phyloP scores from a whole-genome alignment of 2,329 filamentous ascomycete genomes.

The Epichloe aotearoae region DNA sequence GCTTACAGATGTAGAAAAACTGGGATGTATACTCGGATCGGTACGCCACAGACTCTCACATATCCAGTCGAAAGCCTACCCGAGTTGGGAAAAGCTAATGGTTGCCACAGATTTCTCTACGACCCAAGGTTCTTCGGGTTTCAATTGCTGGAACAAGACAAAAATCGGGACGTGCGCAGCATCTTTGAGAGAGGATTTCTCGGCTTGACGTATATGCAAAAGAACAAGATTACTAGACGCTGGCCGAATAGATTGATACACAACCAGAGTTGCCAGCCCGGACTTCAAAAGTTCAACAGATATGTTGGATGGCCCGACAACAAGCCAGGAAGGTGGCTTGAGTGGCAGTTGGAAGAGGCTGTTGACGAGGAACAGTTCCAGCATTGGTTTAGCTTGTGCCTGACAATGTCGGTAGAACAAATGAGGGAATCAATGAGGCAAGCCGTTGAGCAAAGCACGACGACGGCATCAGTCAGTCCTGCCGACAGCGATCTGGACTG shows the following conservation, averaged over 20 bases:
- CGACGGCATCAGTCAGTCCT: background rate
- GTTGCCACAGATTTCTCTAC: background rate
- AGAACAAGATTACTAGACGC: conserved; percentile 11
- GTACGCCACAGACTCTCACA: background rate
- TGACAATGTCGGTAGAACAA: background rate
- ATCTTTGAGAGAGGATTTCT: conserved; percentile 8
- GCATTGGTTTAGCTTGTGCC: background rate
- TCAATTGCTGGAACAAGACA: background rate
- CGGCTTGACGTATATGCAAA: conserved; percentile 8
- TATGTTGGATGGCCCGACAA: conserved; percentile 12
- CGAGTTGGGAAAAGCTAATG: too few relatives aligned
- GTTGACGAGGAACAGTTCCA: background rate
- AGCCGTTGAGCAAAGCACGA: background rate
- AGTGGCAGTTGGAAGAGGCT: conserved; percentile 10
- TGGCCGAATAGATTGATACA: conserved; percentile 14
- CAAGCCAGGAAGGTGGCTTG: conserved; percentile 13
- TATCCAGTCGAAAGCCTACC: too few relatives aligned
- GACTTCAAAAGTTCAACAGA: conserved; percentile 10
- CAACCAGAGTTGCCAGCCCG: conserved; percentile 4
- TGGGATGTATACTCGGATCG: background rate
- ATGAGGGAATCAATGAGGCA: background rate
- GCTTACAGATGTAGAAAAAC: background rate
- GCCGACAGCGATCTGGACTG: background rate
- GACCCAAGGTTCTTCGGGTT: background rate
- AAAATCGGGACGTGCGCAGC: background rate